Evolutionary conservation across 2,329 filamentous ascomycete species (phyloP).

Genomic region (Botrytis deweyae): DNA sequence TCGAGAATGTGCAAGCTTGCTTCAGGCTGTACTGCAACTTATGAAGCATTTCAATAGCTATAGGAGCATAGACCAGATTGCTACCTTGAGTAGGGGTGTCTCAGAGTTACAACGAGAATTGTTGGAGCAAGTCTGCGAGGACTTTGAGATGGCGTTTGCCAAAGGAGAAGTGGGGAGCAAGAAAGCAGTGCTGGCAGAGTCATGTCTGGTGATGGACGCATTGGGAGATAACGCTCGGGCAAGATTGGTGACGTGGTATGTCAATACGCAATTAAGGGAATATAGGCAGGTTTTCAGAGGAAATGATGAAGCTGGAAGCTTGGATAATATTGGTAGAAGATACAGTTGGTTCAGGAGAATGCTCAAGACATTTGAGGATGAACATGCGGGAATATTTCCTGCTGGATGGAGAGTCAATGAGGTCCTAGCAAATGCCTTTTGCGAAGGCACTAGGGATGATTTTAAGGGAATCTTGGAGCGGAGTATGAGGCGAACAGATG

Average conservation of each 20-base stretch:
- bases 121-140: slow-evolving; percentile 96
- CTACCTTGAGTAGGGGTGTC: slow-evolving; percentile 86
- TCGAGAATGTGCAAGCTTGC: slow-evolving; percentile 85
- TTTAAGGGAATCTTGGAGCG: slow-evolving; percentile 90
- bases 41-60: slow-evolving; percentile 99
- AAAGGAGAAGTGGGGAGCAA: slow-evolving; percentile 76
- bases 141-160: slow-evolving; percentile 93
- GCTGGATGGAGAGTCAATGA: slow-evolving; percentile 87
- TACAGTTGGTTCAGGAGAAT: slow-evolving; percentile 97
- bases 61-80: slow-evolving; percentile 96
- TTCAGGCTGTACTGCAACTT: slow-evolving; percentile 93
- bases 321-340: slow-evolving; percentile 93
- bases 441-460: slow-evolving; percentile 91
- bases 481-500: slow-evolving; percentile 76
- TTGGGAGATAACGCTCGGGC: slow-evolving; percentile 82
- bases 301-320: slow-evolving; percentile 90
- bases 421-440: slow-evolving; percentile 85
- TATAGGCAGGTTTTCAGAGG: slow-evolving; percentile 94
- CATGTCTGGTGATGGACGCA: slow-evolving; percentile 91
- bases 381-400: slow-evolving; percentile 87
- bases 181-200: slow-evolving; percentile 73
- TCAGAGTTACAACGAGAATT: slow-evolving; percentile 90
- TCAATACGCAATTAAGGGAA: slow-evolving; percentile 93
- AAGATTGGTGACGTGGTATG: slow-evolving; percentile 90
- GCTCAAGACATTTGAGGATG: slow-evolving; percentile 92